Evolutionary conservation across 352 stramenopile genomes (phyloP).

Genomic region (Blastocystis sp.): DNA sequence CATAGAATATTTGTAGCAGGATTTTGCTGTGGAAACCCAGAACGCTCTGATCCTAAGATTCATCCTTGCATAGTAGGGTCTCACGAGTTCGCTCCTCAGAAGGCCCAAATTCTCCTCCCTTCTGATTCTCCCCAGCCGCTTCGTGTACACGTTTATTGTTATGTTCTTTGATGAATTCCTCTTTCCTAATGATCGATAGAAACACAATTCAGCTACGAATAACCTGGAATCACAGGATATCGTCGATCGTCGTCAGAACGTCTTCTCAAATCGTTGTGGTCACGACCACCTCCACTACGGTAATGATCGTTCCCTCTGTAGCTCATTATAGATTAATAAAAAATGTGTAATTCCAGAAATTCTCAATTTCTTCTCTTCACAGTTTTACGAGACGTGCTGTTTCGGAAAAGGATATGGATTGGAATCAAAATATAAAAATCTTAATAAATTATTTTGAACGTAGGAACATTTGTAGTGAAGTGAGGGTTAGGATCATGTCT

Average conservation of each 20-base stretch:
- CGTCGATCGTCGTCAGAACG: background rate
- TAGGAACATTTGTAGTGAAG: background rate
- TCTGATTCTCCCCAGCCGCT: background rate
- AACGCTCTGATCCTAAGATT: background rate
- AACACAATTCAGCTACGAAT: background rate
- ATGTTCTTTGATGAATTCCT: background rate
- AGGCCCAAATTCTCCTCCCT: background rate
- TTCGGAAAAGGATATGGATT: slow-evolving; percentile 7
- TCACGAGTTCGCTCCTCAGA: background rate
- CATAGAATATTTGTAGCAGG: background rate
- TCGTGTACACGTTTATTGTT: background rate
- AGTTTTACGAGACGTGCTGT: background rate
- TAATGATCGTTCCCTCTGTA: background rate
- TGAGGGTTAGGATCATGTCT: slow-evolving; percentile 31
- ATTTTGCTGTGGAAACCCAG: background rate
- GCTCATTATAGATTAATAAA: background rate
- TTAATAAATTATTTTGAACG: slow-evolving; percentile 39
- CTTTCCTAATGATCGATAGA: background rate
- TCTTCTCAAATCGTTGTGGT: background rate
- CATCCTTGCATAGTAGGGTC: background rate
- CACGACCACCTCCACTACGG: background rate
- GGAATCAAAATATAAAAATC: background rate
- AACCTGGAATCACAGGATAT: background rate
- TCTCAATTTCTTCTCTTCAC: background rate
- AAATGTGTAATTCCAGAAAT: background rate